Base-by-base conservation (phyloP, 371 early-diverging fungal genomes). In the Mucor saturninus region DNA sequence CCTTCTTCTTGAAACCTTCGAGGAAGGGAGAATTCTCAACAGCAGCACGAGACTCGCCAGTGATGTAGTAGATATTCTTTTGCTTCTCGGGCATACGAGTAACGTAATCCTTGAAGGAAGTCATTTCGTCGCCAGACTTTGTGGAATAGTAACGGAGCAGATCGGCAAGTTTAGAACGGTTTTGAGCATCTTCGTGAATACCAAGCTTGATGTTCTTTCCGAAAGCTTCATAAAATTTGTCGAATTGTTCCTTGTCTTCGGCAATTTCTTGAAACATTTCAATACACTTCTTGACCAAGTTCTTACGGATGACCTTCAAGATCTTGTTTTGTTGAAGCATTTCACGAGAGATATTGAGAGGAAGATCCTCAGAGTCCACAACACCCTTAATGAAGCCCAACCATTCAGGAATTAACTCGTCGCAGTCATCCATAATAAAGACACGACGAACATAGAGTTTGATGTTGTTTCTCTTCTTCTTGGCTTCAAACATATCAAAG, bases 11-110 rank as follows among this genome's bases (percentile, higher is more conserved):
- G 80, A 98, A 89, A 59, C 89, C 94, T 86, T 99, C 99, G 40
- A 99, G 84, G 92, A 97, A 99, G 49, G 99, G 98, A 62, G 95
- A 92, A 80, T 93, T 93, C 81, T 96, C 96, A 59, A 98, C 95
- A 42, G 95, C 94, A 65, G 91, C 86, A 69, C 91, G 90, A 76
- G 91, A 91, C 79, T 96, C 94, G 64, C 99, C 99, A 61, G 99
- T 98, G 83, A 99, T 93, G 89, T 97, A 96, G 90, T 95, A 95
- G 79, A 94, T 94, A 80, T 87, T 87, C 88, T 93, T 76, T 62
- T 83, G 94, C 64, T 84, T 86, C 72, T 91, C 84, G 67, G 83
- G 84, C 92, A 93, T 93, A 60, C 90, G 84, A 29, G 80, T 82
- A 28, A 91, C 79, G 71, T 95, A 95, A 60, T 89, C 92, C 60